Conservation (phyloP, 169 alveolate genomes). For the Prorocentrum cordatum region DNA sequence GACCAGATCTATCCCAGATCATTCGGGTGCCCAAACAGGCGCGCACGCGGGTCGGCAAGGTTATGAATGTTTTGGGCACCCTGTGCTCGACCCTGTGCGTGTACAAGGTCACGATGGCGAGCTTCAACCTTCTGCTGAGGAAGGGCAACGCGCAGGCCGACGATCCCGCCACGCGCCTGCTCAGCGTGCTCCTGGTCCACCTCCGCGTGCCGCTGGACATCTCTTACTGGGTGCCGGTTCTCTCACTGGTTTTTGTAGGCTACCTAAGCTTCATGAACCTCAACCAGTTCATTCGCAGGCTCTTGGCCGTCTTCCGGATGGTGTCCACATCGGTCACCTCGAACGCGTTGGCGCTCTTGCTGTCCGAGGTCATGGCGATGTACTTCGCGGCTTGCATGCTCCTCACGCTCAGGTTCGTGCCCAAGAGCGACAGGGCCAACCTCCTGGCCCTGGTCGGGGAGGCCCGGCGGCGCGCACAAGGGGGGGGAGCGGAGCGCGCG, state of each 20-base stretch:
- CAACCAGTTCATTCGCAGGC: constrained; percentile 43
- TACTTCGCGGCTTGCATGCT: constrained; percentile 62
- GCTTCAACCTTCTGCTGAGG: constrained; percentile 20
- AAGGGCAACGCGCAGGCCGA: constrained; percentile 51
- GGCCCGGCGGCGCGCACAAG: too few species aligned
- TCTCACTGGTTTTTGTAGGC: constrained; percentile 37
- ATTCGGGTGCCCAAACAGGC: too few species aligned
- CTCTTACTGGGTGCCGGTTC: constrained; percentile 52
- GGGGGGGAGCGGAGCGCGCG: too few species aligned
- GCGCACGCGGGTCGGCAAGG: too few species aligned
- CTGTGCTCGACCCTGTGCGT: constrained; percentile 34
- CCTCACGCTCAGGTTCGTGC: constrained; percentile 46
- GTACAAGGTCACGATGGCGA: neutral
- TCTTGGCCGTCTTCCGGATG: constrained; percentile 25
- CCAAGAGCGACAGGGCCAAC: constrained; percentile 44
- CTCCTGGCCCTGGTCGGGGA: constrained; percentile 39
- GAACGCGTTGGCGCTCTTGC: constrained; percentile 34
- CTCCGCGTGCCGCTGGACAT: constrained; percentile 45
- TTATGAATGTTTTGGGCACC: constrained; percentile 47
- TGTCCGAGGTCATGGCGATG: constrained; percentile 46
- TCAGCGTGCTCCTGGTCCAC: neutral
- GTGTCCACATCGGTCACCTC: constrained; percentile 59
- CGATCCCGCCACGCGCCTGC: constrained; percentile 40
- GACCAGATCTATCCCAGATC: too few species aligned
- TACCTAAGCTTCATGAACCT: constrained; percentile 36